These are phyloP conservation scores for Berberis vulgaris DNA, from an alignment of 164 flowering plant species.

Conservation along the genomic window DNA sequence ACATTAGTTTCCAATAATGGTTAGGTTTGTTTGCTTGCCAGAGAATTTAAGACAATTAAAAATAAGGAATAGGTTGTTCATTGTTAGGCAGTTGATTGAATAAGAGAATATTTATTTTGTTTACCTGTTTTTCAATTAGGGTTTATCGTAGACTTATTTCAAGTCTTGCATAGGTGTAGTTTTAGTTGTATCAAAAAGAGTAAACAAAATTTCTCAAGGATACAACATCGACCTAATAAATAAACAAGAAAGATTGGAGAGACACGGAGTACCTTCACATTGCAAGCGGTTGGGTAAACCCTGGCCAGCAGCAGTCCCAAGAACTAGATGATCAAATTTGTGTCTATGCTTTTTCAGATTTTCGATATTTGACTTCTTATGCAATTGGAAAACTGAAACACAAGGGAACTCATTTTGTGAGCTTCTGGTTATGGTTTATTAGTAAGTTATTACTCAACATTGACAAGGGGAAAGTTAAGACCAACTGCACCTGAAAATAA, in stretches of 20 bases:
- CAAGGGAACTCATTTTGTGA: not conserved
- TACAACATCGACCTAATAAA: not conserved
- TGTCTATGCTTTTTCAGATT: constrained; percentile 18
- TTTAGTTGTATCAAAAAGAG: too few species aligned
- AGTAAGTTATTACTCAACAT: not conserved
- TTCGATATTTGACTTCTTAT: constrained; percentile 18
- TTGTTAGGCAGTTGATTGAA: too few species aligned
- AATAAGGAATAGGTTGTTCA: too few species aligned
- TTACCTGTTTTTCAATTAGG: too few species aligned
- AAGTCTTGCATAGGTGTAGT: too few species aligned
- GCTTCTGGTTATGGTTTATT: not conserved
- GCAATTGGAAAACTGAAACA: constrained; percentile 43
- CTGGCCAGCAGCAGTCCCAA: constrained; percentile 87
- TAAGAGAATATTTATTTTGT: too few species aligned
- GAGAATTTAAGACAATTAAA: too few species aligned
- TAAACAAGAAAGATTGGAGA: not conserved
- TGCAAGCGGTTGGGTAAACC: constrained; percentile 76
- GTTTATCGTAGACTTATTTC: too few species aligned
- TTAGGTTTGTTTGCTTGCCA: too few species aligned
- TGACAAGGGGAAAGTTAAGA: not conserved
- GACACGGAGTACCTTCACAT: constrained; percentile 50
- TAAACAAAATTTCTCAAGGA: too few species aligned
- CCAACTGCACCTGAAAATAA: constrained; percentile 45
- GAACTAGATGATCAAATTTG: constrained; percentile 71
- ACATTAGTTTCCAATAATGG: too few species aligned